phyloP scores from a whole-genome alignment of 192 early-diverging fungal species.

The Backusella psychrophila region DNA sequence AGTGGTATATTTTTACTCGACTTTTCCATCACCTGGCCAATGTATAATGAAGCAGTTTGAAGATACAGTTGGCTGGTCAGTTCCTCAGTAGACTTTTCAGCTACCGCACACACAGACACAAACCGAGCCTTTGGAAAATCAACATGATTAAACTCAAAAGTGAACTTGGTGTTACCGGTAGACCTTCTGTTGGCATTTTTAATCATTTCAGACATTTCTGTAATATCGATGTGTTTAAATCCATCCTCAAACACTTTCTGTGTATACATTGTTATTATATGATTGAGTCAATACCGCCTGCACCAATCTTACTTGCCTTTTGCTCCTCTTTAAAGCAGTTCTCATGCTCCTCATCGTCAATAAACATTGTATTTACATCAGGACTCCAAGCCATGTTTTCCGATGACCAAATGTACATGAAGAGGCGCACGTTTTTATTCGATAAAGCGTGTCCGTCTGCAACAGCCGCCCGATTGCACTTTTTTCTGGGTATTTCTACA shows the following conservation, averaged over 20 bases:
- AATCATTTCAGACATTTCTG: not conserved
- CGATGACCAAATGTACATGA: slow-evolving; percentile 13
- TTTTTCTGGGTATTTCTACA: slow-evolving; percentile 7
- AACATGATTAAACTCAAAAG: not conserved
- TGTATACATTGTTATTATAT: not conserved
- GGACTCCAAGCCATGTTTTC: slow-evolving; percentile 6
- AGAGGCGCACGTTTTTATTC: not conserved
- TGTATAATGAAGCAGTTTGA: not conserved
- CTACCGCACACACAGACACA: slow-evolving; percentile 8
- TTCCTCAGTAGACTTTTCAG: slow-evolving; percentile 7
- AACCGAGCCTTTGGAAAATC: not conserved
- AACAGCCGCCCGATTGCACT: not conserved
- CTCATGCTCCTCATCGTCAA: not conserved
- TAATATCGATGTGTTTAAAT: slow-evolving; percentile 17
- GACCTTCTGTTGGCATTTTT: not conserved
- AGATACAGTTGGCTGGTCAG: not conserved
- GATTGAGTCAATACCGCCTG: too few species aligned
- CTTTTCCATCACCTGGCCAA: not conserved
- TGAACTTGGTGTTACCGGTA: not conserved
- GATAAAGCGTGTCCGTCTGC: not conserved
- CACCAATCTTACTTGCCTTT: not conserved
- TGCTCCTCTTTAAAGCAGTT: not conserved
- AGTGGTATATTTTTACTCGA: not conserved
- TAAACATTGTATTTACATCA: not conserved
- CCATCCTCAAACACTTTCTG: not conserved